Evolutionary conservation across 495 filamentous ascomycete species (phyloP), one percentile per base, ranked within the genome.

Genomic region (Hyaloscypha bicolor): DNA sequence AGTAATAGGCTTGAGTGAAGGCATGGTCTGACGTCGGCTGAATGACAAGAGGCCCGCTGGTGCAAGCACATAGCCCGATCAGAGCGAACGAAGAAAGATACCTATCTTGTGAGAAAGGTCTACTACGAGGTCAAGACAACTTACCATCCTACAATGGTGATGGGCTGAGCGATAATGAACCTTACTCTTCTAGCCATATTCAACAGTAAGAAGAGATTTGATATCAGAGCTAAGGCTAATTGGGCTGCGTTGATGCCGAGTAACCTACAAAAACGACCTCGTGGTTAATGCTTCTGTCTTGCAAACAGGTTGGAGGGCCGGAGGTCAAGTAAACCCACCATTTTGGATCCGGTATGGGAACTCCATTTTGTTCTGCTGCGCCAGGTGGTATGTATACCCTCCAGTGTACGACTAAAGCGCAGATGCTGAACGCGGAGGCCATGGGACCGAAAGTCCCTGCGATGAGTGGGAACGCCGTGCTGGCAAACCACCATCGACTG

Each of bases 401-500:
- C 93, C 93, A 96, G 55, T 87, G 82, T 69, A 87, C 80, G 6
- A 88, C 87, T 39, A 97, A 79, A 31, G 91, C 88, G 74, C 90
- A 92, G 48, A 97, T 88, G 74, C 84, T 91, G 83, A 96, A 93
- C 22, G 90, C 88, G 39, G 79, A 82, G 25, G 92, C 93, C 64
- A 95, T 91, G 4, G 93, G 93, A 0, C 93, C 93, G 62, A 97
- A 69, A 3, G 72, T 72, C 11, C 72, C 72, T 25, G 72, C 71
- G 6, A 71, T 69, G 21, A 74, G 53, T 33, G 93, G 93, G 69
- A 93, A 92, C 11, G 87, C 91, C 0, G 92, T 91, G 25, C 88
- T 90, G 9, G 91, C 90, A 70, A 94, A 89, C 93, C 93, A 97
- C 92, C 92, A 97, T 51, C 88, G 87, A 65, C 88, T 74, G 53